These are phyloP conservation scores for Scutellaria minor DNA, from an alignment of 257 asterid species.

Conservation along the genomic window DNA sequence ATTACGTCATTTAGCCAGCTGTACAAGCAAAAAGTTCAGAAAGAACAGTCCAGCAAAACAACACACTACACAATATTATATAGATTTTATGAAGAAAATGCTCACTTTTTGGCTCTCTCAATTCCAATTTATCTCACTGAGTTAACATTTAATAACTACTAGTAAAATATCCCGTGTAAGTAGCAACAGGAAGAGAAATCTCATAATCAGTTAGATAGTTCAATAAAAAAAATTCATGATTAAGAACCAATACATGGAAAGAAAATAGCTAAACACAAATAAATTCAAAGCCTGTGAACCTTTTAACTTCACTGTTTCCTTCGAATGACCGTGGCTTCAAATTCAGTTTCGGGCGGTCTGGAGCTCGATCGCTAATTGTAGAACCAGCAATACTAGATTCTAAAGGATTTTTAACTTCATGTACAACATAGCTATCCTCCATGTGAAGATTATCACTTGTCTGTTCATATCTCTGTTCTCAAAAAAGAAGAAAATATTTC, in stretches of 20 bases:
- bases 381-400: constrained; percentile 46
- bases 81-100: not conserved
- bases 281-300: constrained; percentile 46
- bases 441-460: constrained; percentile 44
- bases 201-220: constrained; percentile 16
- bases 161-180: not conserved
- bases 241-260: not conserved
- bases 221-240: constrained; percentile 8
- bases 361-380: constrained; percentile 44
- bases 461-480: constrained; percentile 53
- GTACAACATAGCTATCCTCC: constrained; percentile 43
- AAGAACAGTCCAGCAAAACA: not conserved
- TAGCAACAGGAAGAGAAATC: not conserved
- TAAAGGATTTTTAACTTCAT: constrained; percentile 43
- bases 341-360: constrained; percentile 74
- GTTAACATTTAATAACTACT: not conserved
- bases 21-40: constrained; percentile 4
- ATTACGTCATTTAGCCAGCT: constrained; percentile 10
- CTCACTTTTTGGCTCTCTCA: not conserved
- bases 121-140: constrained; percentile 14
- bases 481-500: constrained; percentile 23
- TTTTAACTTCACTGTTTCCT: constrained; percentile 54
- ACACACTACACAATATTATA: not conserved
- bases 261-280: not conserved
- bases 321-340: constrained; percentile 69